Evolutionary conservation across 2,329 filamentous ascomycete genomes (phyloP).

Genomic region (Ophiostoma ulmi): DNA sequence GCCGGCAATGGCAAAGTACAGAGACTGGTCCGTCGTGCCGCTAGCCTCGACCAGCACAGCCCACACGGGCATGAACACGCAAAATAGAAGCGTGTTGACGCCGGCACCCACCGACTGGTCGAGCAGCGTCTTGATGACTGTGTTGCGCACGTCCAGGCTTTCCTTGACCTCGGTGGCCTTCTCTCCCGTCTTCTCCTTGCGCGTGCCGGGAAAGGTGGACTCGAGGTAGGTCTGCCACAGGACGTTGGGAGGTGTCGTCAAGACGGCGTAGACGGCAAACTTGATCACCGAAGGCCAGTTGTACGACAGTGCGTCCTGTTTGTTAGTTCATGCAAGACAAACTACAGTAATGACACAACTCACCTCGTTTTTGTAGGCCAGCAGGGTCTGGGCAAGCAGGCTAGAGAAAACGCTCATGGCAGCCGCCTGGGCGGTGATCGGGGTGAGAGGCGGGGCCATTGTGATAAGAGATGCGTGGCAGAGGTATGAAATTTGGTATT

Average conservation of each 20-base stretch:
- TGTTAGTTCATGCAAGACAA: slow-evolving; percentile 17
- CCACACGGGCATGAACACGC: slow-evolving; percentile 47
- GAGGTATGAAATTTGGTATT: neutral
- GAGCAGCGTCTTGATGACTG: slow-evolving; percentile 59
- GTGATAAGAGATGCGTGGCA: neutral
- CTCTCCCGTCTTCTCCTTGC: slow-evolving; percentile 32
- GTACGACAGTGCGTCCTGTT: slow-evolving; percentile 37
- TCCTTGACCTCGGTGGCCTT: slow-evolving; percentile 35
- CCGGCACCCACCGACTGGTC: slow-evolving; percentile 64
- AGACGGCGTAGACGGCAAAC: slow-evolving; percentile 67
- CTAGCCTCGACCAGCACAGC: slow-evolving; percentile 27
- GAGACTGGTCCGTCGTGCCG: slow-evolving; percentile 22
- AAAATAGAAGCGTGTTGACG: slow-evolving; percentile 61
- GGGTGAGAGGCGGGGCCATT: slow-evolving; percentile 46
- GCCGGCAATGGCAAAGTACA: slow-evolving; percentile 39
- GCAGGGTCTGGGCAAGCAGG: slow-evolving; percentile 65
- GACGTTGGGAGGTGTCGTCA: slow-evolving; percentile 78
- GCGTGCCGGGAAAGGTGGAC: slow-evolving; percentile 61
- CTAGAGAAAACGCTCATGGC: slow-evolving; percentile 64
- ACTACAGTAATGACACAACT: slow-evolving; percentile 23
- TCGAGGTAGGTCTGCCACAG: slow-evolving; percentile 81
- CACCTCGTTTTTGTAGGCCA: slow-evolving; percentile 57
- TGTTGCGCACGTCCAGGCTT: slow-evolving; percentile 58
- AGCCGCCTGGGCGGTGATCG: slow-evolving; percentile 60
- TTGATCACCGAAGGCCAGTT: slow-evolving; percentile 66